Percentiles rank a stretch among this genome's conserved stretches.
These are phyloP conservation scores for Flaveria sonorensis DNA, from an alignment of 129 eudicot species.

Conservation along the genomic window DNA sequence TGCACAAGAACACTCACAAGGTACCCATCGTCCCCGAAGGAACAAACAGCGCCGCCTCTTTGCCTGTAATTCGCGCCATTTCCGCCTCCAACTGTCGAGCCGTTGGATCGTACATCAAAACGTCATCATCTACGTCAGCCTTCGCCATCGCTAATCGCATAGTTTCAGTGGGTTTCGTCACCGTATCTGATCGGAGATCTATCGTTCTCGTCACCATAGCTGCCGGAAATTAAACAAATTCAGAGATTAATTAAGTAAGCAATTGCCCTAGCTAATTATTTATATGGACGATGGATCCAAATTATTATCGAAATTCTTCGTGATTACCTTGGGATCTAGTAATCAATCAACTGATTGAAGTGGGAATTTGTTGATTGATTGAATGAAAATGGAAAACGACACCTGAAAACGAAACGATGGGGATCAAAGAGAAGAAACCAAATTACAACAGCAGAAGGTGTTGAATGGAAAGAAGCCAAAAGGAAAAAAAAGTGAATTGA, in stretches of 20 bases:
- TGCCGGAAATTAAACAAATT: slow-evolving; percentile 24
- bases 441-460: background rate
- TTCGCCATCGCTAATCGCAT: slow-evolving; percentile 94
- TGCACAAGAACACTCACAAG: slow-evolving; percentile 86
- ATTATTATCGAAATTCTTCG: background rate
- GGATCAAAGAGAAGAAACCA: slow-evolving; percentile 8
- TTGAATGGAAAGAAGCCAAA: slow-evolving; percentile 27
- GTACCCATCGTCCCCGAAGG: slow-evolving; percentile 99
- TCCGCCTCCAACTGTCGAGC: slow-evolving; percentile 73
- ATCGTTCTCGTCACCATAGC: slow-evolving; percentile 73
- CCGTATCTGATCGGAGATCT: slow-evolving; percentile 95
- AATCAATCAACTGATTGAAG: background rate
- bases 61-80: slow-evolving; percentile 82
- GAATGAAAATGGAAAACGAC: slow-evolving; percentile 23
- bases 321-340: background rate
- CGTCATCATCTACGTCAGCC: slow-evolving; percentile 98
- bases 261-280: slow-evolving; percentile 8
- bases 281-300: slow-evolving; percentile 19
- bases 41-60: slow-evolving; percentile 86
- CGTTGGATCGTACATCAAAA: slow-evolving; percentile 75
- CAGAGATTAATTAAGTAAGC: background rate
- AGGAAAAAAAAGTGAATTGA: background rate
- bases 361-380: background rate
- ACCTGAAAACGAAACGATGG: background rate
- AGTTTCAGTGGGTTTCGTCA: slow-evolving; percentile 88